These are phyloP conservation scores for Macadamia tetraphylla DNA, from an alignment of 164 flowering plant species.

Conservation along the genomic window DNA sequence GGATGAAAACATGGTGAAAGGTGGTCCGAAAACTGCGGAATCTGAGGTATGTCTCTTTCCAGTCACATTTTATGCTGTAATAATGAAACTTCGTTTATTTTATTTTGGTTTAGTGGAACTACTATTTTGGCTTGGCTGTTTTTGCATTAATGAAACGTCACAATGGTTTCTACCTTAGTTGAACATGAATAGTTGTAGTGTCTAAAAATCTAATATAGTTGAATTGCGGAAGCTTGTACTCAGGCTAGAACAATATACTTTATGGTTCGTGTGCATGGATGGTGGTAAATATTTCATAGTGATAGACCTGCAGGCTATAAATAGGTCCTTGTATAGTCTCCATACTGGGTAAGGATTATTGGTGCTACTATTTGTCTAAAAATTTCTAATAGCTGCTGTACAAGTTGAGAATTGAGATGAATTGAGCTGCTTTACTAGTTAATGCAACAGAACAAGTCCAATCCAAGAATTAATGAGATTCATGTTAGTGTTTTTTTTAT, in stretches of 20 bases:
- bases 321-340: no score
- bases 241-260: not conserved
- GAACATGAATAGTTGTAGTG: not conserved
- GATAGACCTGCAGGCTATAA: no score
- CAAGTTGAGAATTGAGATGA: no score
- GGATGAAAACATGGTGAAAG: slow-evolving; percentile 56
- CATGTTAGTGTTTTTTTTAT: no score
- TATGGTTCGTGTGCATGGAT: no score
- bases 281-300: no score
- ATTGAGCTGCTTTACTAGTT: no score
- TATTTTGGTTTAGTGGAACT: not conserved
- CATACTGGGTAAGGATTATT: no score
- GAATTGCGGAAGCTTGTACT: not conserved
- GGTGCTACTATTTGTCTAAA: no score
- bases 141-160: not conserved
- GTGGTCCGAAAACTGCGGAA: slow-evolving; percentile 41
- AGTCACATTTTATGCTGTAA: not conserved
- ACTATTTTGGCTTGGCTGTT: not conserved
- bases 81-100: not conserved
- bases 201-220: not conserved
- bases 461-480: no score
- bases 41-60: slow-evolving; percentile 52
- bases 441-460: no score
- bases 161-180: not conserved
- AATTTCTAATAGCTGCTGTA: no score